Evolutionary conservation across 441 rosid species (phyloP).

Genomic region (Capsella rubella): DNA sequence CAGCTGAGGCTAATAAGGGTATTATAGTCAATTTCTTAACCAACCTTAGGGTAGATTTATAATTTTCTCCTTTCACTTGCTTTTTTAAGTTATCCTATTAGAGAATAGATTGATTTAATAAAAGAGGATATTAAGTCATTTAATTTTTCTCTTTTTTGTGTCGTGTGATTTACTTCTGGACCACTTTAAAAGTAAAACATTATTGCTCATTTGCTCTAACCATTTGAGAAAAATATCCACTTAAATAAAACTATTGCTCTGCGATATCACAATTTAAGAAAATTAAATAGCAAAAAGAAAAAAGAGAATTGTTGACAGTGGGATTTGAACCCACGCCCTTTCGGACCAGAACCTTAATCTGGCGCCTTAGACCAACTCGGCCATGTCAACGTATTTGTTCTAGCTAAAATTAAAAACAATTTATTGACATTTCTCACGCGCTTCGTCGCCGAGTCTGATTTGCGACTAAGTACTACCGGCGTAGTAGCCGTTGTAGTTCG

Average conservation of each 20-base stretch:
- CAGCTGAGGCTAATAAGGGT: neutral
- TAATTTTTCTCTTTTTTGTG: neutral
- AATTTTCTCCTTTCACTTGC: neutral
- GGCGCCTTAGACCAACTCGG: constrained; percentile 99
- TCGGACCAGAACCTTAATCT: constrained; percentile 99
- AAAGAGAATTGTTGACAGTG: constrained; percentile 70
- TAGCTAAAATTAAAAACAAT: accelerated
- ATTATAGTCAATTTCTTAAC: neutral
- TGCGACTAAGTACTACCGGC: neutral
- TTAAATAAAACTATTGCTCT: neutral
- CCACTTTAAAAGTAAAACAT: too few species aligned
- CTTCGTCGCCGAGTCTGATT: neutral
- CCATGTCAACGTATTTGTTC: constrained; percentile 68
- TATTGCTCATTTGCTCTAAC: neutral
- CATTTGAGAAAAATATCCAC: neutral
- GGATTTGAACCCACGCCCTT: constrained; percentile 99
- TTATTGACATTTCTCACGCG: too few species aligned
- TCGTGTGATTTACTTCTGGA: constrained; percentile 29
- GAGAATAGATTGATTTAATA: constrained; percentile 20
- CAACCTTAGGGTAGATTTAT: constrained; percentile 22
- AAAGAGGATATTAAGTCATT: neutral
- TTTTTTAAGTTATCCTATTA: constrained; percentile 21
- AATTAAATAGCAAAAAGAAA: neutral
- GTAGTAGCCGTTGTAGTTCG: constrained; percentile 15
- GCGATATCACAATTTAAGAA: neutral